Evolutionary conservation across 2,329 filamentous ascomycete genomes (phyloP), one percentile per base, ranked within the genome.

Genomic region (Furcasterigmium sp.): DNA sequence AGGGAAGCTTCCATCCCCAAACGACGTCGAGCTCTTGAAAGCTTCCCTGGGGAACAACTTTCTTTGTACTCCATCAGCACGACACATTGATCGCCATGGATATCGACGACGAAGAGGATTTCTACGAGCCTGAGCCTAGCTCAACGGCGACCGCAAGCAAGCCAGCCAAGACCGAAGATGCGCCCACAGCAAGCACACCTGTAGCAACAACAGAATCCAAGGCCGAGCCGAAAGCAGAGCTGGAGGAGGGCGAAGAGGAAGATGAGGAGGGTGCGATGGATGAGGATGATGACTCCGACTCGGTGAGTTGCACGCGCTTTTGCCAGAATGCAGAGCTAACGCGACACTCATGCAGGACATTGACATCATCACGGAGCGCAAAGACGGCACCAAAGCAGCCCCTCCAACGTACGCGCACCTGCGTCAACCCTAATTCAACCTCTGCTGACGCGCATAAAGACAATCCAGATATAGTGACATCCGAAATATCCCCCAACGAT

Each of bases 51-150:
- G n/a, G n/a, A 23, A 41, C 30, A 44, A 41, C 30, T 32, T 45
- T 23, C 23, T 11, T 11, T 20, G 36, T 17, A 38, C n/a, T n/a
- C 18, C 36, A 38, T 15, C 38, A 41, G 15, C 28, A 42, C 46
- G 37, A 51, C 45, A 48, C n/a, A 34, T 26, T 11, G 11, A 37
- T 38, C 56, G 70, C 50, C 18, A 84, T 84, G 78, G 80, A 84
- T 57, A 75, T 84, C 46, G 80, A 84, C 60, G 80, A 84, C 51
- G 80, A 83, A 40, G 80, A 84, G 51, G 80, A 84, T 61, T 80
- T 84, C 54, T 84, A 84, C 56, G 75, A 74, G 45, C 73, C 76
- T 2, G 80, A 83, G 46, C 54, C 60, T 20, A 49, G 71, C n/a
- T 17, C 35, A 34, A 32, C 43, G 14, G 29, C 18, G 6, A 37